Evolutionary conservation across 163 green algal species (phyloP).

Genomic region (Scenedesmus sp.): DNA sequence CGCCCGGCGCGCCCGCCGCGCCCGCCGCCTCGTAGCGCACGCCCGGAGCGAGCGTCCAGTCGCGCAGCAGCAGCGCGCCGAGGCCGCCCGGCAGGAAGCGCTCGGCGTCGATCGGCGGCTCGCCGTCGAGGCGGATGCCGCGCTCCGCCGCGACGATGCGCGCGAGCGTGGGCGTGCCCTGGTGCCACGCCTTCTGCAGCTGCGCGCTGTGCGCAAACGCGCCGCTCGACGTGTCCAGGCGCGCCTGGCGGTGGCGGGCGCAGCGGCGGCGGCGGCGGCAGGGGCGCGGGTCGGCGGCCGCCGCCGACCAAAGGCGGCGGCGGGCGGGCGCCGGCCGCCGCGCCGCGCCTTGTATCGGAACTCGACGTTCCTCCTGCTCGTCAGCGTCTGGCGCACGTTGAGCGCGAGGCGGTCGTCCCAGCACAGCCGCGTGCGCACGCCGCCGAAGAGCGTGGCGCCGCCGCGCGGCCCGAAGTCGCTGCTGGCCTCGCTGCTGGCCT

Average conservation of each 20-base stretch:
- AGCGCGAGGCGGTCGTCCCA: slow-evolving; percentile 24
- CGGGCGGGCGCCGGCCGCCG: too few species aligned
- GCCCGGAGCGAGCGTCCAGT: slow-evolving; percentile 36
- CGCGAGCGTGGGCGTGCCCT: slow-evolving; percentile 33
- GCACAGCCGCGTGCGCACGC: slow-evolving; percentile 14
- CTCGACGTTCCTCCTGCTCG: slow-evolving; percentile 26
- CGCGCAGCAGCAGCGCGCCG: not conserved
- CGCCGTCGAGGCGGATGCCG: slow-evolving; percentile 12
- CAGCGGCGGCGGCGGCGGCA: too few species aligned
- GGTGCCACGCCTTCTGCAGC: slow-evolving; percentile 30
- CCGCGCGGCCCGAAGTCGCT: not conserved
- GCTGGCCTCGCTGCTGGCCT: slow-evolving; percentile 1
- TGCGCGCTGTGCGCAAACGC: slow-evolving; percentile 35
- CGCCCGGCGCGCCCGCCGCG: not conserved
- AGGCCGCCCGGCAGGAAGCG: slow-evolving; percentile 31
- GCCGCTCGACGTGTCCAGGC: not conserved
- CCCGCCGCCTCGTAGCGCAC: not conserved
- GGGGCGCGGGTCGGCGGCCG: too few species aligned
- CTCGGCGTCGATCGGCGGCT: slow-evolving; percentile 1
- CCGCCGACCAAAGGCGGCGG: too few species aligned
- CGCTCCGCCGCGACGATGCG: slow-evolving; percentile 34
- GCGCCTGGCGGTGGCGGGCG: slow-evolving; percentile 32
- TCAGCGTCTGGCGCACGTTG: slow-evolving; percentile 31
- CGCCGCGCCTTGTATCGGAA: slow-evolving; percentile 36
- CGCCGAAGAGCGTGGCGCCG: slow-evolving; percentile 30